These are phyloP conservation scores for Russula brevipes DNA, from an alignment of 768 basidiomycete species.

Conservation along the genomic window DNA sequence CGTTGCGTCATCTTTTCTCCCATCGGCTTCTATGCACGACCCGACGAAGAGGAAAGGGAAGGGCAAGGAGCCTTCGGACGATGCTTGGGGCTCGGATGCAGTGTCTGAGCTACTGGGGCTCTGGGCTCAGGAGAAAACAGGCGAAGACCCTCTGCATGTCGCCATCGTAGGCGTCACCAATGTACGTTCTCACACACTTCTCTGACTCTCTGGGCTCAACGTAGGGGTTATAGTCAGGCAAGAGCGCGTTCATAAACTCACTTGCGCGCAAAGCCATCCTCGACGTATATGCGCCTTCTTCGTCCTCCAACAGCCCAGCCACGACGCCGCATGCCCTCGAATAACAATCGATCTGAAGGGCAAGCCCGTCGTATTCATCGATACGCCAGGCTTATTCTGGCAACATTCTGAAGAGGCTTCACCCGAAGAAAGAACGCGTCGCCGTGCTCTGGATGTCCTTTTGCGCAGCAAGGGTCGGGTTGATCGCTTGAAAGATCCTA, in stretches of 20 bases:
- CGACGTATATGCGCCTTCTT: slow-evolving; percentile 50
- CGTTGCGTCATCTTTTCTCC: slow-evolving; percentile 62
- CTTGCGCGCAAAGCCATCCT: slow-evolving; percentile 49
- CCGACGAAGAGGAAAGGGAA: slow-evolving; percentile 36
- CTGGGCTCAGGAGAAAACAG: slow-evolving; percentile 44
- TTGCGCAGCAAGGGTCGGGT: slow-evolving; percentile 74
- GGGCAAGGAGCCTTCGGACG: slow-evolving; percentile 43
- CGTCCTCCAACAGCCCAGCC: slow-evolving; percentile 52
- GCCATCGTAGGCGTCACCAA: slow-evolving; percentile 84
- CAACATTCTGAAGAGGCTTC: slow-evolving; percentile 35
- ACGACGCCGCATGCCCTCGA: slow-evolving; percentile 70
- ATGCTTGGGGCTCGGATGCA: slow-evolving; percentile 57
- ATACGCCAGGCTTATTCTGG: slow-evolving; percentile 84
- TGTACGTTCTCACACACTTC: slow-evolving; percentile 40
- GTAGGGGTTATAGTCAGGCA: slow-evolving; percentile 55
- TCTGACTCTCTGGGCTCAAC: slow-evolving; percentile 1
- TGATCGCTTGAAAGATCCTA: slow-evolving; percentile 78
- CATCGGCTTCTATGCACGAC: slow-evolving; percentile 31
- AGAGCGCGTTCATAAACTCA: slow-evolving; percentile 82
- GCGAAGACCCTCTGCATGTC: slow-evolving; percentile 52
- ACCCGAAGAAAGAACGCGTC: slow-evolving; percentile 36
- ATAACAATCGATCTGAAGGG: slow-evolving; percentile 45
- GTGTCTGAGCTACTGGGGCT: slow-evolving; percentile 46
- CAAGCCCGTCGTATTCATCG: slow-evolving; percentile 60
- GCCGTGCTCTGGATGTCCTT: slow-evolving; percentile 66